Percentiles rank a stretch among this genome's conserved stretches.
Conservation (phyloP, 1,139 yeast species). For the Blastobotrys persicus region DNA sequence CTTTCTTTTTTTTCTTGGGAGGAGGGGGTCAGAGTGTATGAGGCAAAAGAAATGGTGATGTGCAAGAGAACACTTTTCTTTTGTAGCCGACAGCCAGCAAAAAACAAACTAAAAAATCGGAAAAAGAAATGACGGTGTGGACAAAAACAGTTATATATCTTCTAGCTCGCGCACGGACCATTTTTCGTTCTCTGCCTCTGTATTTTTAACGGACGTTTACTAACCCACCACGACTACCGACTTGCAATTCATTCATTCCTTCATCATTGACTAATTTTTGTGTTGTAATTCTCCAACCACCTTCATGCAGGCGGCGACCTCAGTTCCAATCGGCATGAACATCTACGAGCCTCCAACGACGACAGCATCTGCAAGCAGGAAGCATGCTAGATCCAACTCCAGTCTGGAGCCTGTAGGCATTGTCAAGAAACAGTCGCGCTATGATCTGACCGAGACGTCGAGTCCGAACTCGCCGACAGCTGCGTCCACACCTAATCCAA, state of each 20-base stretch:
- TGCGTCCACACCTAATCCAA: slow-evolving; percentile 6
- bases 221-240: slow-evolving; percentile 1
- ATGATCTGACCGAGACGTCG: slow-evolving; percentile 10
- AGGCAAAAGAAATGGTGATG: neutral
- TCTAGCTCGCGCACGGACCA: neutral
- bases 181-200: neutral
- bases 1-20: too few species aligned
- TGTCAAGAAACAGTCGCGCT: slow-evolving; percentile 17
- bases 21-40: neutral
- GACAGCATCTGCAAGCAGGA: slow-evolving; percentile 4
- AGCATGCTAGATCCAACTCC: slow-evolving; percentile 17
- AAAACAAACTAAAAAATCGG: neutral
- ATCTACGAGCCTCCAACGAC: neutral
- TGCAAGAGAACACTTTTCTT: neutral
- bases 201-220: too few species aligned
- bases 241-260: slow-evolving; percentile 3
- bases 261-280: neutral
- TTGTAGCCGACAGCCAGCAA: too few species aligned
- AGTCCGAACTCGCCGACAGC: neutral
- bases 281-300: too few species aligned
- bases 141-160: neutral
- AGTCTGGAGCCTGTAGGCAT: slow-evolving; percentile 15
- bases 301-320: slow-evolving; percentile 4
- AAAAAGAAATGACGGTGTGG: neutral
- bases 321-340: slow-evolving; percentile 5